Base-by-base conservation (phyloP, 2,329 filamentous ascomycete genomes). In the Cladosporium sp. region DNA sequence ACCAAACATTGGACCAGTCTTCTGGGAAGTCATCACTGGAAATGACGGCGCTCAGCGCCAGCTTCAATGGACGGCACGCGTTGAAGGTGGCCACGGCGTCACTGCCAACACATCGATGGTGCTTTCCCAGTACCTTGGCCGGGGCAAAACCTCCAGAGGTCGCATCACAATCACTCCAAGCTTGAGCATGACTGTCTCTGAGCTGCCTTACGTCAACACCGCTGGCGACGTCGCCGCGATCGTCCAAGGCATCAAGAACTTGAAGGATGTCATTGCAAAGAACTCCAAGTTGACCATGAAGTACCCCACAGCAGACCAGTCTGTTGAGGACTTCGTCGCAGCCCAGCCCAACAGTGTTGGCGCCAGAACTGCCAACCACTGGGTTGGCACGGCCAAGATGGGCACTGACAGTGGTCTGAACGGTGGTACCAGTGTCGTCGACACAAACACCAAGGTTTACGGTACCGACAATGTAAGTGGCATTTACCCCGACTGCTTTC, bases 41-140 rank as follows among this genome's bases (percentile, higher is more conserved):
- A 73, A 77, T 10, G 88, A 91, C 70, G 87, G 87, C 26, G 84
- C 87, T 64, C 83, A 84, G 10, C 83, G 88, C 55, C 86, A 89
- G 71, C 79, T 90, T n/a, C 88, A 90, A 74, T 90, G 86, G 82
- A 90, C 88, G 10, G 84, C 87, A 47, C 84, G 88, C 68, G 87
- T 89, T 32, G 87, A 90, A 69, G 85, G 83, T 24, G 83, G 84
- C 47, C 80, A 83, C 54, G 82, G 80, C 63, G 73, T 76, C 55
- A 76, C 74, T 32, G 76, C 78, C 68, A 78, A 76, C 57, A 69
- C 70, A 32, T 74, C 76, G n/a, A 77, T 82, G 70, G 79, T 78
- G 32, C 78, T 82, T 67, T 79, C 76, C 54, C 80, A 82, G 68
- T 90, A 91, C 76, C 87, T 91, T 30, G 87, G 87, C 41, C 85